Evolutionary conservation across 1,284 basidiomycete species (phyloP).

Genomic region (Megacollybia platyphylla): DNA sequence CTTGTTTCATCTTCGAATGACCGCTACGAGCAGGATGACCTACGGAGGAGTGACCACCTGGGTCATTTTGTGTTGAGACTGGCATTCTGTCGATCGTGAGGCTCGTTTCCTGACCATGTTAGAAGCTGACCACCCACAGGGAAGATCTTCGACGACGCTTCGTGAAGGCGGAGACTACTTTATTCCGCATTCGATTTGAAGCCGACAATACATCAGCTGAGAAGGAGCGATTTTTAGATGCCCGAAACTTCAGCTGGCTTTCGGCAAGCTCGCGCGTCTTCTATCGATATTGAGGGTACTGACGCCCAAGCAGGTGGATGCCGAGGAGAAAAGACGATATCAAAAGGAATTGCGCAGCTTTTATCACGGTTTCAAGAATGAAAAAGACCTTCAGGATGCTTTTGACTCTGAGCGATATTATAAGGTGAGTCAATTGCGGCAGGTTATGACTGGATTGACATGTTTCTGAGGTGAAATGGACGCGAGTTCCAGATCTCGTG

Average conservation of each 20-base stretch:
- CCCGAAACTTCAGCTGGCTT: conserved; percentile 74
- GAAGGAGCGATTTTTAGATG: conserved; percentile 57
- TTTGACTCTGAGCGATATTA: conserved; percentile 47
- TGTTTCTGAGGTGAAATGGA: conserved; percentile 58
- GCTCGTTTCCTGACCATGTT: conserved; percentile 3
- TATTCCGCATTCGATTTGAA: conserved; percentile 84
- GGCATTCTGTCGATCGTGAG: conserved; percentile 93
- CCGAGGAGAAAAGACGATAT: conserved; percentile 45
- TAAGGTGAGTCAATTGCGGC: conserved; percentile 35
- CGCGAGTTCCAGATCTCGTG: conserved; percentile 86
- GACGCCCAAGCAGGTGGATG: conserved; percentile 34
- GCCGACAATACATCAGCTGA: conserved; percentile 46
- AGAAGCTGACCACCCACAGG: conserved; percentile 23
- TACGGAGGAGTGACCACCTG: conserved; percentile 81
- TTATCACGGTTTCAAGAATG: conserved; percentile 19
- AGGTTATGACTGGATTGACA: conserved; percentile 1
- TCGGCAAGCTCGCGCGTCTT: conserved; percentile 28
- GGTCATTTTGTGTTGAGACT: conserved; percentile 92
- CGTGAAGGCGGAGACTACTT: conserved; percentile 75
- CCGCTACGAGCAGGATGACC: conserved; percentile 35
- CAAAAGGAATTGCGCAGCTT: conserved; percentile 38
- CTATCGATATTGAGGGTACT: not conserved
- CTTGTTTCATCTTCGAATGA: conserved; percentile 51
- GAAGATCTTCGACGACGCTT: conserved; percentile 89
- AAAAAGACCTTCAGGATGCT: conserved; percentile 15